Base-by-base conservation (phyloP, 441 rosid species). In the Euphorbia celastroides region DNA sequence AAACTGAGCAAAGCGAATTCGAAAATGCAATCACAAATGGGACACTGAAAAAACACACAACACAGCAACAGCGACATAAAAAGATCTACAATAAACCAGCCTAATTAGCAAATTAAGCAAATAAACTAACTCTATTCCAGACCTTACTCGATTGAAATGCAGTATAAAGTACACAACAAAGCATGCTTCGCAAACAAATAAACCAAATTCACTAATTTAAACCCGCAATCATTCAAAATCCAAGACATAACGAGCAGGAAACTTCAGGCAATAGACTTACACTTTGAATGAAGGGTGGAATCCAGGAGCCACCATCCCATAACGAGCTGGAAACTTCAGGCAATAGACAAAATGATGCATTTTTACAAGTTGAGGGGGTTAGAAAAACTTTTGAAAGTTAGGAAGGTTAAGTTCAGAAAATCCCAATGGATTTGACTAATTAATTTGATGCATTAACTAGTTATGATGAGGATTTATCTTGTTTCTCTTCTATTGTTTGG, bases 251-350 rank as follows among this genome's bases (percentile, higher is more conserved):
- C 1, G 12, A 38, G 12, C 44, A 2, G 3, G 12, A 38, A 38
- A 38, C 44, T 7, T 38, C 12, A 3, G 44, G 44, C 5, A 3
- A 54, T 36, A 38, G 31, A 64, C 26, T 36, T 30, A 78, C 76
- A 67, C 56, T 46, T 25, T 72, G 72, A 25, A 36, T 54, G 27
- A 59, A 56, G 54, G 78, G 74, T 0, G 83, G 82, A 36, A 61
- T 65, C 84, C 88, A 81, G 0, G 31, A 58, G n/a, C 79, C 84
- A 31, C 65, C 77, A 54, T 55, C 73, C 91, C 91, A 86, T 14
- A 38, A 38, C 1, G 12, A 38, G 12, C 44, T 2, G 3, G 12
- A 38, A 38, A 38, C 44, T 7, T 38, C 12, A 3, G 44, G 44
- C 5, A 3, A 54, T 36, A 38, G 31, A 64, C 26, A n/a, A n/a